These are phyloP conservation scores for Fraxinus nigra DNA, from an alignment of 305 asterid genomes.

Conservation along the genomic window DNA sequence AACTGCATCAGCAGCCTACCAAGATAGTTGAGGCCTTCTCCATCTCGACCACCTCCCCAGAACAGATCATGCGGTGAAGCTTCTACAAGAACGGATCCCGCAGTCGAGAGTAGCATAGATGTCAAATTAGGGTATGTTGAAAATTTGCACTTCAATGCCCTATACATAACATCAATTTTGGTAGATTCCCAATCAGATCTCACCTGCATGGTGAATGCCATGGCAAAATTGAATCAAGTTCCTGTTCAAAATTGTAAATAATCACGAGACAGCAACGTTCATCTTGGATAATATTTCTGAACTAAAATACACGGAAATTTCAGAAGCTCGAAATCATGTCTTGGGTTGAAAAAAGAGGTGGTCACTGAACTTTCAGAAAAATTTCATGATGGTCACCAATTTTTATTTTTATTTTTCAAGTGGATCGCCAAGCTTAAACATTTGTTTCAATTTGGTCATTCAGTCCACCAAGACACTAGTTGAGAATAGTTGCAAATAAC, in stretches of 20 bases:
- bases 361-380: background rate
- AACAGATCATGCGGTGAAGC: constrained; percentile 94
- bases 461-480: background rate
- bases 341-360: background rate
- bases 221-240: background rate
- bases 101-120: constrained; percentile 71
- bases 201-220: constrained; percentile 46
- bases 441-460: background rate
- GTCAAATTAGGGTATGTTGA: constrained; percentile 56
- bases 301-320: background rate
- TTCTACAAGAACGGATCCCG: constrained; percentile 85
- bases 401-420: background rate
- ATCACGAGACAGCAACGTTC: background rate
- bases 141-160: constrained; percentile 77
- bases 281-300: background rate
- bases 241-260: background rate
- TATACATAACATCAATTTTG: constrained; percentile 69
- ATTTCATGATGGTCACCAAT: background rate
- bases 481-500: background rate
- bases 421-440: background rate
- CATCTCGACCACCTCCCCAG: constrained; percentile 99
- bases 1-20: constrained; percentile 89
- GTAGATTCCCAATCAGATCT: constrained; percentile 80
- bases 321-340: background rate
- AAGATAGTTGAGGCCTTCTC: constrained; percentile 95